Base-by-base conservation (phyloP, 2,329 filamentous ascomycete species). In the Alternaria consortialis region DNA sequence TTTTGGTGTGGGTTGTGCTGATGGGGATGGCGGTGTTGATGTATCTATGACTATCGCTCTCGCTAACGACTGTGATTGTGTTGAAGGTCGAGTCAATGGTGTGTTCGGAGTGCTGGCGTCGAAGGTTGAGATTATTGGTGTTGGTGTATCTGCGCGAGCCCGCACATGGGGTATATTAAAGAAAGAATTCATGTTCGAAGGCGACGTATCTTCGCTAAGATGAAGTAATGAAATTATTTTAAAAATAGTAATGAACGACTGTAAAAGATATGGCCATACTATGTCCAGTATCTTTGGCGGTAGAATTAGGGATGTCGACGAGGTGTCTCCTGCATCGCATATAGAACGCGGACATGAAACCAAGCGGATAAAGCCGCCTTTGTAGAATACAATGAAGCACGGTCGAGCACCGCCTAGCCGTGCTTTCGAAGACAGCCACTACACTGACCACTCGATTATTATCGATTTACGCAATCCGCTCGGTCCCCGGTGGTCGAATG, bases 381-480 rank as follows among this genome's bases (percentile, higher is more conserved):
- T 58, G 55, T 58, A 52, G 23, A 52, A 46, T 53, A 53, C 31
- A 58, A 58, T 25, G 48, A 50, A 50, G 46, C 46, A 50, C 46
- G 46, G 46, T 37, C 23, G 20, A 53, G 37, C 39, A 44, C 31
- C 23, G n/a, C 29, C 37, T 53, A 52, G 11, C 47, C 47, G 50
- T 52, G 32, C 50, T 52, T 52, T 40, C 46, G 31, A 50, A 50
- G 31, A 37, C 25, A 25, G 37, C 23, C 31, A 37, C 31, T 32
- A 50, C 46, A 50, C 46, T 50, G 46, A 37, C 46, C 46, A 50
- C 46, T 48, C 32, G 56, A 17, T 53, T n/a, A 29, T 34, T 27
- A 39, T 55, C 25, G 34, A 17, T 43, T 44, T 55, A 37, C 57
- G 44, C 36, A 50, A 17, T 51, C 57, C 57, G 44, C 23, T 56